These are phyloP conservation scores for Colletotrichum tropicicola DNA, from an alignment of 2,329 filamentous ascomycete species.

Conservation along the genomic window DNA sequence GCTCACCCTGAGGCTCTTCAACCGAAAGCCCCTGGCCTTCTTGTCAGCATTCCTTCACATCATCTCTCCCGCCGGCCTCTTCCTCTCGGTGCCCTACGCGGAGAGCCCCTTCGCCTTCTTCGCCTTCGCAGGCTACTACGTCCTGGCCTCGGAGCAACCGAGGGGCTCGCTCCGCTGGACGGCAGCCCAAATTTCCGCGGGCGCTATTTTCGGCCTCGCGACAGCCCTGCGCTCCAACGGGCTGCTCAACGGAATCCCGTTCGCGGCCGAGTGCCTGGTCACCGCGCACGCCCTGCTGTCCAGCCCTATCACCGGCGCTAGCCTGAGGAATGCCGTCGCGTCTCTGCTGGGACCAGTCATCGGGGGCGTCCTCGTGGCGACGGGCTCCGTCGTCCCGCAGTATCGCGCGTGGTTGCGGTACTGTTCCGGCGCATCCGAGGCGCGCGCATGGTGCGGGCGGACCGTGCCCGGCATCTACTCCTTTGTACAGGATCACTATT, in stretches of 20 bases:
- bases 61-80: conserved; percentile 87
- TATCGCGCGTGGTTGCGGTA: conserved; percentile 77
- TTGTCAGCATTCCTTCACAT: conserved; percentile 79
- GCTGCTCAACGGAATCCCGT: conserved; percentile 80
- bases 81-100: conserved; percentile 86
- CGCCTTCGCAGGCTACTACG: conserved; percentile 76
- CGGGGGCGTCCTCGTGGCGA: conserved; percentile 73
- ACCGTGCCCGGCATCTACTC: conserved; percentile 87
- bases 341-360: conserved; percentile 67
- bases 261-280: conserved; percentile 68
- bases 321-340: conserved; percentile 50
- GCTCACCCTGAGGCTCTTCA: conserved; percentile 68
- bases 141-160: conserved; percentile 66
- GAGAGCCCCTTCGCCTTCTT: conserved; percentile 84
- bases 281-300: conserved; percentile 51
- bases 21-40: conserved; percentile 66
- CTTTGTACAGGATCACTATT: conserved; percentile 90
- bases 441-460: conserved; percentile 78
- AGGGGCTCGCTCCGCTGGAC: conserved; percentile 46
- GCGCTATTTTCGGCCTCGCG: conserved; percentile 75
- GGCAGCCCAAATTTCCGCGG: conserved; percentile 66
- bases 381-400: conserved; percentile 79
- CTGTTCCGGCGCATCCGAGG: conserved; percentile 55
- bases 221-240: conserved; percentile 86
- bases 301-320: conserved; percentile 35